Percentiles rank a stretch among this genome's conserved stretches.
Evolutionary conservation across 2,329 filamentous ascomycete species (phyloP).

Genomic region (Knoxdaviesia capensis): DNA sequence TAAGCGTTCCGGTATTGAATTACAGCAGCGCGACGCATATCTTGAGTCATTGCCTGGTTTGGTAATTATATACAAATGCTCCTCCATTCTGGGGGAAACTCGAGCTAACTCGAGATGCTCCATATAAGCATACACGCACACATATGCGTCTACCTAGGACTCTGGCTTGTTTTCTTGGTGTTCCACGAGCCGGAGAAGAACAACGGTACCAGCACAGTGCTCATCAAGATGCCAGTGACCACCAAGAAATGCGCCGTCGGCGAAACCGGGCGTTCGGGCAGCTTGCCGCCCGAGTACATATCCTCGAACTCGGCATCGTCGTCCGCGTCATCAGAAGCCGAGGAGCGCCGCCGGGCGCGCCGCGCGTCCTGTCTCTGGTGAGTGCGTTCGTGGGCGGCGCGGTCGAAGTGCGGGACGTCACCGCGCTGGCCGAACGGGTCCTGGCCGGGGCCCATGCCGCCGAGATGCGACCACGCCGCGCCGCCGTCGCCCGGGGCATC

Average conservation of each 20-base stretch:
- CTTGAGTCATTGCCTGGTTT: too few relatives aligned
- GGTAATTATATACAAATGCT: too few relatives aligned
- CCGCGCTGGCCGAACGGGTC: slow-evolving; percentile 24
- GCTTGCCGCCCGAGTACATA: not conserved
- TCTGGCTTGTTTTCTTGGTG: not conserved
- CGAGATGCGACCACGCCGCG: slow-evolving; percentile 8
- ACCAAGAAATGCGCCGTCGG: not conserved
- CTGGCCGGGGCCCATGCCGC: slow-evolving; percentile 40
- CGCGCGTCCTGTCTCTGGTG: slow-evolving; percentile 42
- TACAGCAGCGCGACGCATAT: too few relatives aligned
- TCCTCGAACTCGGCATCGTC: not conserved
- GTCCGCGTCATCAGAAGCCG: not conserved
- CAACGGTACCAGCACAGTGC: slow-evolving; percentile 1
- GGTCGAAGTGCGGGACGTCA: slow-evolving; percentile 56
- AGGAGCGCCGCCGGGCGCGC: slow-evolving; percentile 7
- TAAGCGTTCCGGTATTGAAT: too few relatives aligned
- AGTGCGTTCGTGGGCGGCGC: slow-evolving; percentile 49
- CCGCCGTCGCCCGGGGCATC: not conserved
- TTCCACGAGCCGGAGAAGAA: not conserved
- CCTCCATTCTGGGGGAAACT: too few relatives aligned
- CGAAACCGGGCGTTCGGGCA: not conserved
- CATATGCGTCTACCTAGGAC: not conserved
- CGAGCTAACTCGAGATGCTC: too few relatives aligned
- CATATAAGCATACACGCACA: too few relatives aligned
- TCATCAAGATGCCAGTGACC: slow-evolving; percentile 2